These are phyloP conservation scores for Lophiostoma macrostomum DNA, from an alignment of 495 filamentous ascomycete species.

Conservation along the genomic window DNA sequence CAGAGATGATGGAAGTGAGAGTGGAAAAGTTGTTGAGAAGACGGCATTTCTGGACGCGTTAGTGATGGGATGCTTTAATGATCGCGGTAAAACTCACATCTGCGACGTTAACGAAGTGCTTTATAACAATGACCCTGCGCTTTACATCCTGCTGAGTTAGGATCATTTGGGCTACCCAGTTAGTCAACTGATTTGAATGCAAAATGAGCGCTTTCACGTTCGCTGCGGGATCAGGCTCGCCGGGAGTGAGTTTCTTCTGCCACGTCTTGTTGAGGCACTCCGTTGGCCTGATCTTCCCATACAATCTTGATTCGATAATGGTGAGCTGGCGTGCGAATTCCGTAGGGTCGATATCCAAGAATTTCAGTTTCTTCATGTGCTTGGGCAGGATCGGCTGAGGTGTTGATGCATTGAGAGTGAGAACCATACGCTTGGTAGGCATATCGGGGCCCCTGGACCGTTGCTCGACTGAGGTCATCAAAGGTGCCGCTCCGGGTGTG, in stretches of 20 bases:
- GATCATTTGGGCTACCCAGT: conserved; percentile 99
- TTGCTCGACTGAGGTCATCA: conserved; percentile 84
- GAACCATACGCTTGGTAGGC: conserved; percentile 79
- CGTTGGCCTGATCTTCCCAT: conserved; percentile 90
- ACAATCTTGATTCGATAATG: conserved; percentile 92
- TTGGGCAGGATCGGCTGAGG: conserved; percentile 92
- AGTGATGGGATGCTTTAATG: too few species aligned
- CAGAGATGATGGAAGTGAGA: conserved; percentile 96
- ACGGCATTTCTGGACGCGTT: conserved; percentile 91
- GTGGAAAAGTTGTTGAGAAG: conserved; percentile 94
- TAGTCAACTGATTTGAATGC: conserved; percentile 96
- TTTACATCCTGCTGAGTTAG: conserved; percentile 88
- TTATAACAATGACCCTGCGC: conserved; percentile 94
- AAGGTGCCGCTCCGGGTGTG: conserved; percentile 76
- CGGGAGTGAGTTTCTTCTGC: conserved; percentile 85
- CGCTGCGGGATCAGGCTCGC: conserved; percentile 81
- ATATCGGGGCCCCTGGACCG: conserved; percentile 81
- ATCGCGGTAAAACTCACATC: conserved; percentile 61
- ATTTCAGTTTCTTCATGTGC: conserved; percentile 99
- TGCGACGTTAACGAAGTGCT: conserved; percentile 94
- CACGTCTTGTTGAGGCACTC: conserved; percentile 98
- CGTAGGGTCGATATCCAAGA: conserved; percentile 91
- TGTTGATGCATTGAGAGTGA: conserved; percentile 68
- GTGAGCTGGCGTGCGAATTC: conserved; percentile 97
- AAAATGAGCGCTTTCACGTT: conserved; percentile 96